These are phyloP conservation scores for Colletotrichum cordylinicola DNA, from an alignment of 2,329 filamentous ascomycete species.

Conservation along the genomic window DNA sequence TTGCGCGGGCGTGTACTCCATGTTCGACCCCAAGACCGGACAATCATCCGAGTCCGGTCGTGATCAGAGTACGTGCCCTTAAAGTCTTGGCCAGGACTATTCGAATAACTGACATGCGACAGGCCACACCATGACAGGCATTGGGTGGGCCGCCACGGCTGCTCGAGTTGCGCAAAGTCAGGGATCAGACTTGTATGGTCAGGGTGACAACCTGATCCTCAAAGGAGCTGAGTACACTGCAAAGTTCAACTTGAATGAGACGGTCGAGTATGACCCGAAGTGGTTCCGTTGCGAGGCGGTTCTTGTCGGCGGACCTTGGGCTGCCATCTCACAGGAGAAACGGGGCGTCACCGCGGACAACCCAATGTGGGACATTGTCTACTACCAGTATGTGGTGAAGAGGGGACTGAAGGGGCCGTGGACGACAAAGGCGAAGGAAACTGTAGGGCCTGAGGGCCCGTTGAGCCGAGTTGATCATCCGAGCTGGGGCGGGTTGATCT, in stretches of 20 bases:
- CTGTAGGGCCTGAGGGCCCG: not conserved
- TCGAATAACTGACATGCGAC: not conserved
- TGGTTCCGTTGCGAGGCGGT: constrained; percentile 44
- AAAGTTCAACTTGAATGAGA: constrained; percentile 41
- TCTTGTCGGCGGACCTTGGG: constrained; percentile 43
- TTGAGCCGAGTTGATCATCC: not conserved
- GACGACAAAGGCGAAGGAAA: constrained; percentile 6
- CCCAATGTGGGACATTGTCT: constrained; percentile 29
- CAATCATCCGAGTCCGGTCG: constrained; percentile 41
- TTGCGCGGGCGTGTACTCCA: constrained; percentile 38
- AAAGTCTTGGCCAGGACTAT: not conserved
- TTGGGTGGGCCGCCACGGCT: constrained; percentile 40
- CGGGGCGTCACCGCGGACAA: constrained; percentile 24
- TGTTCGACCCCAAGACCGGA: constrained; percentile 35
- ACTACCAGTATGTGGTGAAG: constrained; percentile 37
- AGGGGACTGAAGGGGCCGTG: constrained; percentile 22
- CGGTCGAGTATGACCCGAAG: constrained; percentile 37
- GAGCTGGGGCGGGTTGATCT: constrained; percentile 7
- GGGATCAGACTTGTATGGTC: constrained; percentile 37
- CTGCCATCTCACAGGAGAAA: constrained; percentile 29
- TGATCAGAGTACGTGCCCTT: constrained; percentile 32
- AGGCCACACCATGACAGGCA: constrained; percentile 32
- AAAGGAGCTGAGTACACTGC: constrained; percentile 42
- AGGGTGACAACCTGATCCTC: constrained; percentile 36
- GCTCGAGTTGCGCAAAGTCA: constrained; percentile 39